Conservation (phyloP, 2,329 filamentous ascomycete genomes). For the Sarocladiaceae sp. region DNA sequence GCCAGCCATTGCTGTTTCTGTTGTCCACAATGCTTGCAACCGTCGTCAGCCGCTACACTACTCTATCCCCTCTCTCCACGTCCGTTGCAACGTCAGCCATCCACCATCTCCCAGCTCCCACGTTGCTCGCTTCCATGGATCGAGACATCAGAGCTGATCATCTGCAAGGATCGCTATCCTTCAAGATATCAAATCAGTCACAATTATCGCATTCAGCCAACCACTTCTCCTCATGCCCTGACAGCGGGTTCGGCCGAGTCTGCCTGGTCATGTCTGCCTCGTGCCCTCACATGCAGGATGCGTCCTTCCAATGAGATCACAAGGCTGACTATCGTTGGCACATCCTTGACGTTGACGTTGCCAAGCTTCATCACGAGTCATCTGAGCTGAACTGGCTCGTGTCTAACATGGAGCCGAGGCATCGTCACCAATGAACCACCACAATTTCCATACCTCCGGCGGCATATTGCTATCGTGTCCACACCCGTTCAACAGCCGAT, state of each 20-base stretch:
- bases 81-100: constrained; percentile 1
- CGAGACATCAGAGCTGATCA: constrained; percentile 3
- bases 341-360: not conserved
- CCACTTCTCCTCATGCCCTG: not conserved
- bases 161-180: not conserved
- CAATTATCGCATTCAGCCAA: not conserved
- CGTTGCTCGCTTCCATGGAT: not conserved
- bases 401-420: not conserved
- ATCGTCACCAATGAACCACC: not conserved
- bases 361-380: not conserved
- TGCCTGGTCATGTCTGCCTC: not conserved
- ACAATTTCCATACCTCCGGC: not conserved
- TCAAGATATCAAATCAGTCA: not conserved
- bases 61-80: not conserved
- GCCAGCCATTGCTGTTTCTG: too few species aligned
- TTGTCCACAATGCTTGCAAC: not conserved
- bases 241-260: constrained; percentile 1
- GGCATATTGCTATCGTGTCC: not conserved
- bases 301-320: not conserved
- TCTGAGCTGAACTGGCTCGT: not conserved
- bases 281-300: not conserved
- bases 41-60: not conserved
- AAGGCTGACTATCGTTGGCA: not conserved
- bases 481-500: not conserved
- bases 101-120: not conserved